Evolutionary conservation across 805 yeast species (phyloP), one percentile per base, ranked within the genome.

Genomic region (Yarrowia bubula): DNA sequence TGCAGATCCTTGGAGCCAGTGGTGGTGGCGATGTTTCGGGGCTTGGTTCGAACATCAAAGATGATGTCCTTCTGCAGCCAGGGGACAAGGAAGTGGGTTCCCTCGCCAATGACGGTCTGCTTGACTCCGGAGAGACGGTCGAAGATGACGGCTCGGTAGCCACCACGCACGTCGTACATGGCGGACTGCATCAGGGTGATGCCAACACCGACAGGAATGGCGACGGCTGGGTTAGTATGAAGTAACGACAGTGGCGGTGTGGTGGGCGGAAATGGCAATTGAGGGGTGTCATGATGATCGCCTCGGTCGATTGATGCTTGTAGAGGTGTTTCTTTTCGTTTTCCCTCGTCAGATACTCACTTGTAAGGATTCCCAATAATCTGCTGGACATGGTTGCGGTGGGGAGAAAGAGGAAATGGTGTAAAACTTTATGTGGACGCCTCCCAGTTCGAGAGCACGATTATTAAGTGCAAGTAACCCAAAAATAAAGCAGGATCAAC

Each of bases 1-100:
- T 95, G 99, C 77, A 95, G 82, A 79, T 95, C 99, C 78, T 93
- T 95, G 28, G 98, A 91, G 41, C 99, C 99, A 1, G 99, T 95
- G 69, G 92, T 90, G 22, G 98, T 88, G 48, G 96, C 86, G 72
- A 95, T 92, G 70, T 89, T 90, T 77, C 95, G 87, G 39, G 99
- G 98, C 66, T 74, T 89, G n/a, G 97, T 92, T 74, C 98, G 84
- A 33, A 95, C 97, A 75, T 95, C 99, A 76, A 84, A 95, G 15
- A 91, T 79, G 58, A 95, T 83, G 3, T 98, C 96, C 75, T 85
- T 87, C 76, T 95, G 99, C 69, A 95, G 80, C 98, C 99, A 95
- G 63, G 99, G 99, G 63, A 95, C 76, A 69, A 92, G 79, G 76
- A 95, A 95, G 77, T 95, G 98, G 28, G 98, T 89, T 67, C 99